Percentiles rank a stretch among this genome's conserved stretches.
Evolutionary conservation across 2,329 filamentous ascomycete genomes (phyloP).

Genomic region (Aspergillus sp.): DNA sequence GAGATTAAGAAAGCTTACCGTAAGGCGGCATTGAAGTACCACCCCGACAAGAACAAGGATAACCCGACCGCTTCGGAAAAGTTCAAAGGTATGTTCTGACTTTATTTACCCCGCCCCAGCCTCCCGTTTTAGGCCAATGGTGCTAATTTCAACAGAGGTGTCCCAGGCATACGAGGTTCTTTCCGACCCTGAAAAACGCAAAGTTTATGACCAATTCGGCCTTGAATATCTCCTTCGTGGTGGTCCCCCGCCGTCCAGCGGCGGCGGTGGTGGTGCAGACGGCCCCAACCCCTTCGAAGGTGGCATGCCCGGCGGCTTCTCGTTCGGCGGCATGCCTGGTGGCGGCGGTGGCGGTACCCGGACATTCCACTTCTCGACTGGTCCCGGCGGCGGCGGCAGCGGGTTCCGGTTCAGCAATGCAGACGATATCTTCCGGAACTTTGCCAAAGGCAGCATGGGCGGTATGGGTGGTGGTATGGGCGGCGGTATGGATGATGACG

Average conservation of each 20-base stretch:
- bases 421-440: conserved; percentile 81
- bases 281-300: conserved; percentile 62
- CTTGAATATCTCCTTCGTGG: conserved; percentile 89
- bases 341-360: conserved; percentile 45
- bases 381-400: conserved; percentile 58
- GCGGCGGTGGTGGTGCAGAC: conserved; percentile 56
- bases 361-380: conserved; percentile 51
- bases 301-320: conserved; percentile 57
- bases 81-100: conserved; percentile 69
- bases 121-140: background rate
- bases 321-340: conserved; percentile 53
- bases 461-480: conserved; percentile 53
- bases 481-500: conserved; percentile 52
- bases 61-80: conserved; percentile 82
- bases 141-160: conserved; percentile 60
- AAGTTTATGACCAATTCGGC: conserved; percentile 91
- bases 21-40: conserved; percentile 86
- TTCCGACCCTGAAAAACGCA: conserved; percentile 94
- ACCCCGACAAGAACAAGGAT: conserved; percentile 98
- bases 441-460: conserved; percentile 63
- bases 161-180: conserved; percentile 98
- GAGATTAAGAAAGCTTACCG: conserved; percentile 91
- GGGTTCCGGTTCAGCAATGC: conserved; percentile 84
- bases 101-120: background rate
- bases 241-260: conserved; percentile 65